Evolutionary conservation across 2,329 filamentous ascomycete genomes (phyloP).

Genomic region (Fusarium siculi): DNA sequence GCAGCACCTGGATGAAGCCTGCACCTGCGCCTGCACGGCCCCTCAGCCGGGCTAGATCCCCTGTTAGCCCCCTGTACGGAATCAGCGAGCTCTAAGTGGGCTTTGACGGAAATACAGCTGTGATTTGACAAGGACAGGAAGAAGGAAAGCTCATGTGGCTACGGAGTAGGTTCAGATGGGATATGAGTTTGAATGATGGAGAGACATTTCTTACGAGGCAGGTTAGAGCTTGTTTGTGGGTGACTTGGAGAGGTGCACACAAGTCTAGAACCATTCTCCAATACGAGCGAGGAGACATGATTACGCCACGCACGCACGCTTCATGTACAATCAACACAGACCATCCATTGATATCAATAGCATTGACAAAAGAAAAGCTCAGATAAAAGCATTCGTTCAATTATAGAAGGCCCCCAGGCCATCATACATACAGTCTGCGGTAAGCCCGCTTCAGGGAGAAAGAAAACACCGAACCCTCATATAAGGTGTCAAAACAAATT

Average conservation of each 20-base stretch:
- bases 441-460: neutral
- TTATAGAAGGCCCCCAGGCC: neutral
- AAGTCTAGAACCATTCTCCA: neutral
- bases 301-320: conserved; percentile 30
- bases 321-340: conserved; percentile 26
- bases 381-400: conserved; percentile 2
- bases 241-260: neutral
- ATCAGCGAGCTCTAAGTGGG: conserved; percentile 33
- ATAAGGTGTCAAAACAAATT: too few relatives aligned
- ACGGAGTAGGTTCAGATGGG: conserved; percentile 9
- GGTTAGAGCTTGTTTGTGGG: conserved; percentile 28
- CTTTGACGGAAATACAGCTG: conserved; percentile 29
- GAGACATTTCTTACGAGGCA: conserved; percentile 33
- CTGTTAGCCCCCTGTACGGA: conserved; percentile 24
- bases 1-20: conserved; percentile 28
- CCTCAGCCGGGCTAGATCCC: conserved; percentile 18
- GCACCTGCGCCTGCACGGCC: conserved; percentile 22
- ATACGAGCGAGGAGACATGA: conserved; percentile 14
- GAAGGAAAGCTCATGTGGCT: conserved; percentile 21
- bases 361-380: conserved; percentile 16
- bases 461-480: too few relatives aligned
- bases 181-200: conserved; percentile 37
- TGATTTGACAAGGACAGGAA: conserved; percentile 11
- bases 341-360: neutral
- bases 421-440: neutral